Base-by-base conservation (phyloP, 345 rosid species). In the Hypericum perforatum region DNA sequence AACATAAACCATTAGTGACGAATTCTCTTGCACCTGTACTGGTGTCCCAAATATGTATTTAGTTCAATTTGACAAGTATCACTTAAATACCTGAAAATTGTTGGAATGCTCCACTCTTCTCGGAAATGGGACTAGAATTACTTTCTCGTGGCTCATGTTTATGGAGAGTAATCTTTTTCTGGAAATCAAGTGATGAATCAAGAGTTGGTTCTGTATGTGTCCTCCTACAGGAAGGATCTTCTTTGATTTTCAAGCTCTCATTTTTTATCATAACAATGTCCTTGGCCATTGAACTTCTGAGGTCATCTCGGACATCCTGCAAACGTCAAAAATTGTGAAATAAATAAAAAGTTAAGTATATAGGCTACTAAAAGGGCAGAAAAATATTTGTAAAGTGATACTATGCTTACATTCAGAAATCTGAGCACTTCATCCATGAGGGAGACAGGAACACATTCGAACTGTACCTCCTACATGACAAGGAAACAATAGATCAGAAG, bases 401-500 rank as follows among this genome's bases (percentile, higher is more conserved):
- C 6, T 8, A 39, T 61, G 57, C 85, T 58, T 74, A 90, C 95
- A 59, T 90, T 90, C 50, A 86, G 66, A 78, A 90, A 90, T 52
- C 48, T 72, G 67, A 87, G 81, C 67, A 91, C 87, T 56, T 79
- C 85, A 57, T 91, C 98, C 98, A 87, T 79, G 52, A 87, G 86
- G 67, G 92, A 91, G 47, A 74, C 75, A 63, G 98, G 86, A 70
- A 87, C 96, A 63, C 95, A 91, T 76, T 91, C 98, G 74, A 91
- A 91, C 56, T 76, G 85, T 16, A 69, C 72, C 54, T 84, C 95
- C 98, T 91, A 73, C 78, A 70, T 39, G 47, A 53, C 50, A 51
- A 67, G 6, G 51, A 29, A 43, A 45, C 29, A 45, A 29, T 50
- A 16, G 11, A 56, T 9, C 9, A 46, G 9, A n/a, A 48, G 45